Evolutionary conservation across 371 early-diverging fungal species (phyloP).

Genomic region (Circinella umbellata): DNA sequence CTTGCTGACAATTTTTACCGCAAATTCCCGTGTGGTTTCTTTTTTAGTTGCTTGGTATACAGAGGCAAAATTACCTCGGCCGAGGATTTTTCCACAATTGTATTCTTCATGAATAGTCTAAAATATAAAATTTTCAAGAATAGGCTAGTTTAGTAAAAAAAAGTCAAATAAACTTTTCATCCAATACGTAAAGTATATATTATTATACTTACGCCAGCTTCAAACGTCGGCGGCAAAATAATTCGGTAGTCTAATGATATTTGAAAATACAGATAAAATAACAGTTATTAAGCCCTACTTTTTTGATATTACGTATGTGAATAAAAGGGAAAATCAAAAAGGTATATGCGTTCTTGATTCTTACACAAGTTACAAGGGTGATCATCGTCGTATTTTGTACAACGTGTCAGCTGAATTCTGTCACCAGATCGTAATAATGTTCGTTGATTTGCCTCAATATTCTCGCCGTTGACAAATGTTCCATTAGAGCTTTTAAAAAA

Average conservation of each 20-base stretch:
- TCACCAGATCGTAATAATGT: slow-evolving; percentile 66
- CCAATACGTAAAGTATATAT: no score
- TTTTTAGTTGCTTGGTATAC: slow-evolving; percentile 53
- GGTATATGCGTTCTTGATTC: slow-evolving; percentile 1
- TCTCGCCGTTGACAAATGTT: slow-evolving; percentile 71
- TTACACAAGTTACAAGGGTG: slow-evolving; percentile 35
- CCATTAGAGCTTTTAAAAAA: slow-evolving; percentile 71
- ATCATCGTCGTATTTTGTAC: slow-evolving; percentile 18
- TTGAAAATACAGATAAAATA: slow-evolving; percentile 19
- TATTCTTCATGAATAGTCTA: slow-evolving; percentile 66
- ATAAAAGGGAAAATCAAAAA: no score
- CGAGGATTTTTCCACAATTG: slow-evolving; percentile 44
- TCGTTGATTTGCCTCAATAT: slow-evolving; percentile 49
- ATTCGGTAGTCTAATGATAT: slow-evolving; percentile 33
- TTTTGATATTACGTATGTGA: no score
- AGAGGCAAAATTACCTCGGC: slow-evolving; percentile 72
- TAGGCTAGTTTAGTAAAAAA: no score
- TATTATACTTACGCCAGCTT: slow-evolving; percentile 25
- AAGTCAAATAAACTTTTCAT: no score
- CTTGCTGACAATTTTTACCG: slow-evolving; percentile 75
- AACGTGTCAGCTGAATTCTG: slow-evolving; percentile 62
- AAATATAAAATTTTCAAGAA: no score
- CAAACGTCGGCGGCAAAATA: slow-evolving; percentile 27
- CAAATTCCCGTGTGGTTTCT: slow-evolving; percentile 54
- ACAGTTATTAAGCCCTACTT: no score